Conservation (phyloP, 345 rosid species). For the Bretschneidera sinensis region DNA sequence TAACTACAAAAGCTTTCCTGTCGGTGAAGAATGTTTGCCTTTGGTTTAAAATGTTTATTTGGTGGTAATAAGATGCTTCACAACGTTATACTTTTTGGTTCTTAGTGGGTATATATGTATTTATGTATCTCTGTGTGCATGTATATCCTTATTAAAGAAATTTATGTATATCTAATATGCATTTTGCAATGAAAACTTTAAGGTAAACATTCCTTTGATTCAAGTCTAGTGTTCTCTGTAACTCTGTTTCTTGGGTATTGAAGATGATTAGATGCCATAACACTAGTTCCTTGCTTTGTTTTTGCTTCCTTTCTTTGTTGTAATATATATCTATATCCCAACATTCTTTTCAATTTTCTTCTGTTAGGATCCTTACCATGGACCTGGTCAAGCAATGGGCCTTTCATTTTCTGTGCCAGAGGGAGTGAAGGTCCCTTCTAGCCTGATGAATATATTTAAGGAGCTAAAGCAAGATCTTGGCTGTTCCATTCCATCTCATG, state of each 20-base stretch:
- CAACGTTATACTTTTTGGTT: no score
- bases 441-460: conserved; percentile 81
- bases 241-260: background rate
- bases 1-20: no score
- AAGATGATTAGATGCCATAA: background rate
- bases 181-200: background rate
- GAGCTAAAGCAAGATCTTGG: conserved; percentile 86
- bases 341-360: background rate
- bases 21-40: no score
- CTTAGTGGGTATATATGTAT: no score
- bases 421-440: conserved; percentile 76
- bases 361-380: conserved; percentile 84
- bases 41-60: no score
- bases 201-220: background rate
- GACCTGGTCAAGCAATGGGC: conserved; percentile 98
- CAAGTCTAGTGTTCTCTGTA: background rate
- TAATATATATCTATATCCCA: background rate
- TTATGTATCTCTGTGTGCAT: no score
- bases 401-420: conserved; percentile 89
- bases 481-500: conserved; percentile 82
- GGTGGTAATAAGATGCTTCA: no score
- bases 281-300: background rate
- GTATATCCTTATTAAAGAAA: no score
- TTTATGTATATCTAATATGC: no score
- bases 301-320: background rate